These are phyloP conservation scores for Lithospermum erythrorhizon DNA, from an alignment of 257 asterid genomes.

Conservation along the genomic window DNA sequence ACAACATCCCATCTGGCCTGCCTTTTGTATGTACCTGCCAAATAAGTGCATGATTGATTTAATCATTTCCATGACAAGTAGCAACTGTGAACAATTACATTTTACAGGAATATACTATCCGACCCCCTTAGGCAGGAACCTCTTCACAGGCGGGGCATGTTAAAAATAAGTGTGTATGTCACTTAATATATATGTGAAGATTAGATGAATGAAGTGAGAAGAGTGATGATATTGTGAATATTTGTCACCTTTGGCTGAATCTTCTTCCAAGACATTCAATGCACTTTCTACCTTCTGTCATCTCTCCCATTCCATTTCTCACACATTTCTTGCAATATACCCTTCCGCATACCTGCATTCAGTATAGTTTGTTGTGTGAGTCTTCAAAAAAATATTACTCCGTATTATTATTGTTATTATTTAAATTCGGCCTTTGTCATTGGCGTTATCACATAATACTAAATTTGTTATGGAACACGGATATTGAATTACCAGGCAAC, in stretches of 20 bases:
- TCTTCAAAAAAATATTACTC: neutral
- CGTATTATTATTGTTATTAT: no score
- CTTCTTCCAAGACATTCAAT: slow-evolving; percentile 59
- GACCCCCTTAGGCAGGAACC: no score
- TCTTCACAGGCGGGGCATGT: no score
- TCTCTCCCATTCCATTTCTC: slow-evolving; percentile 66
- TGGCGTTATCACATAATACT: no score
- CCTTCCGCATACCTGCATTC: slow-evolving; percentile 22
- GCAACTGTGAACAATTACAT: no score
- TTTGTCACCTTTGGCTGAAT: slow-evolving; percentile 63
- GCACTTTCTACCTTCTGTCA: slow-evolving; percentile 72
- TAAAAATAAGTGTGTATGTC: no score
- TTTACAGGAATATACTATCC: no score
- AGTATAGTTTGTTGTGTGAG: neutral
- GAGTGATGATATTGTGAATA: neutral
- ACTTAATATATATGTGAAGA: no score
- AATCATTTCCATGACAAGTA: no score
- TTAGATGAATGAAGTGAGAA: no score
- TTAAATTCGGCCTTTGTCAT: no score
- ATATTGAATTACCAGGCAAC: slow-evolving; percentile 46
- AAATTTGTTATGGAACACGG: neutral
- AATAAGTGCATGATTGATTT: neutral
- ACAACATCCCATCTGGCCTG: slow-evolving; percentile 58
- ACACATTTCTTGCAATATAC: slow-evolving; percentile 69
- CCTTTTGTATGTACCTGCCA: slow-evolving; percentile 53